These are phyloP conservation scores for Acacia melanoxylon DNA, from an alignment of 306 rosid species.

Conservation along the genomic window DNA sequence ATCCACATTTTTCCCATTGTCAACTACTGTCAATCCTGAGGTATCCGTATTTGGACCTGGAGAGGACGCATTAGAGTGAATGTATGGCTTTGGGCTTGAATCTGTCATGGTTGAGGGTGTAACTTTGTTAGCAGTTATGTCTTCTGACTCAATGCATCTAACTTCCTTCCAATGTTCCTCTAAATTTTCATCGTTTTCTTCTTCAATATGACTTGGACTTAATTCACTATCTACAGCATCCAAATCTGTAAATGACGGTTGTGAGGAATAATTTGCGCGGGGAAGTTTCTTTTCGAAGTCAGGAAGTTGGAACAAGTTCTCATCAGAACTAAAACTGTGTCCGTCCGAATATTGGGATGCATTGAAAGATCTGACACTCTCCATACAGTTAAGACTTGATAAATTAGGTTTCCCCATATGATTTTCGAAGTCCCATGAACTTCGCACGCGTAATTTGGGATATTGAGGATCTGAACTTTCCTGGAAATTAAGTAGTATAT, in stretches of 20 bases:
- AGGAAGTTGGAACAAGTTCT: slow-evolving; percentile 60
- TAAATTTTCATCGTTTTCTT: slow-evolving; percentile 44
- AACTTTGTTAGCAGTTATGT: slow-evolving; percentile 37
- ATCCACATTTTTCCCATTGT: slow-evolving; percentile 42
- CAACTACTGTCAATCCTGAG: slow-evolving; percentile 43
- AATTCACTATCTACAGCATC: slow-evolving; percentile 38
- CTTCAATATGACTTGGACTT: slow-evolving; percentile 48
- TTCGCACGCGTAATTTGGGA: slow-evolving; percentile 59
- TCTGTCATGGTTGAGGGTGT: slow-evolving; percentile 39
- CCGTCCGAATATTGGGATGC: slow-evolving; percentile 79
- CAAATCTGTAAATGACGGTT: slow-evolving; percentile 34
- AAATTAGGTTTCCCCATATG: slow-evolving; percentile 38
- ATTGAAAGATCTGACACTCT: slow-evolving; percentile 61
- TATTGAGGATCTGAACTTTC: slow-evolving; percentile 53
- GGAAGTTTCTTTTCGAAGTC: slow-evolving; percentile 59
- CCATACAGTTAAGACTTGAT: slow-evolving; percentile 37
- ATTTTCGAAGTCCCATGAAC: slow-evolving; percentile 63
- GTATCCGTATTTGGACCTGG: slow-evolving; percentile 47
- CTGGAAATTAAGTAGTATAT: slow-evolving; percentile 43
- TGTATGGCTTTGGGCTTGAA: slow-evolving; percentile 47
- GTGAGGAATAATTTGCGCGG: slow-evolving; percentile 48
- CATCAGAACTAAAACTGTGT: slow-evolving; percentile 71
- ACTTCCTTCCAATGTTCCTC: slow-evolving; percentile 78
- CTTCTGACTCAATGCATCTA: slow-evolving; percentile 76
- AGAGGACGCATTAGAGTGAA: slow-evolving; percentile 50